phyloP scores from a whole-genome alignment of 495 filamentous ascomycete genomes.

The Penicillium soppii region DNA sequence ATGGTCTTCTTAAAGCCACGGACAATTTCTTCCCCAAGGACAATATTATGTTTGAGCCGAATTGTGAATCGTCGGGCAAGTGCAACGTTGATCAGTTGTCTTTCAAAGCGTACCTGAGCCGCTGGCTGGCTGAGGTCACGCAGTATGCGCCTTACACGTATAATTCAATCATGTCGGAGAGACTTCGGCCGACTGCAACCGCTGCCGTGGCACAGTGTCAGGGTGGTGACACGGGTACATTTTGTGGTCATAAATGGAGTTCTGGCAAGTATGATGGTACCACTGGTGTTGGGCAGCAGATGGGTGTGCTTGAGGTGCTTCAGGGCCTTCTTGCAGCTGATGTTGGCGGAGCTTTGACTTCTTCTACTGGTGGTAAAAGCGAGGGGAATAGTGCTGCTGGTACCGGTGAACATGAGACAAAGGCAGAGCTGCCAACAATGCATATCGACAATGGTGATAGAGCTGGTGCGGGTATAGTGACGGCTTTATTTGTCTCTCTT shows the following conservation, averaged over 20 bases:
- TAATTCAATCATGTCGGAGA: slow-evolving; percentile 18
- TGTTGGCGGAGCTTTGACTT: slow-evolving; percentile 4
- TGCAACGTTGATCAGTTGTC: slow-evolving; percentile 42
- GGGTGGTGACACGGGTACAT: slow-evolving; percentile 22
- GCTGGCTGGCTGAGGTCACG: slow-evolving; percentile 40
- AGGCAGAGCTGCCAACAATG: not conserved
- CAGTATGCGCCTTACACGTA: slow-evolving; percentile 37
- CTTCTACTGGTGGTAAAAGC: slow-evolving; percentile 14
- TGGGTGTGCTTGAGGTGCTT: slow-evolving; percentile 68
- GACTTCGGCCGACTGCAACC: slow-evolving; percentile 30
- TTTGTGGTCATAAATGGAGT: slow-evolving; percentile 25
- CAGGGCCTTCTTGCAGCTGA: slow-evolving; percentile 30
- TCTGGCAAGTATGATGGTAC: slow-evolving; percentile 34
- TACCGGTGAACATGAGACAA: slow-evolving; percentile 4
- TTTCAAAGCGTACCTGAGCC: slow-evolving; percentile 47
- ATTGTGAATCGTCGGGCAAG: slow-evolving; percentile 32
- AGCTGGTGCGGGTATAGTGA: slow-evolving; percentile 8
- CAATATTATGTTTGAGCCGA: slow-evolving; percentile 41
- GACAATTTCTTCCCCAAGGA: slow-evolving; percentile 54
- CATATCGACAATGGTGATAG: slow-evolving; percentile 6
- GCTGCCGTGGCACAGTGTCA: slow-evolving; percentile 39
- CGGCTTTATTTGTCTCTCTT: slow-evolving; percentile 2
- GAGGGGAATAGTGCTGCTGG: slow-evolving; percentile 16
- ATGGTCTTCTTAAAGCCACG: slow-evolving; percentile 53
- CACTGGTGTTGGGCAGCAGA: slow-evolving; percentile 59